Base-by-base conservation (phyloP, 2,329 filamentous ascomycete genomes). In the Hypoxylon sp. region DNA sequence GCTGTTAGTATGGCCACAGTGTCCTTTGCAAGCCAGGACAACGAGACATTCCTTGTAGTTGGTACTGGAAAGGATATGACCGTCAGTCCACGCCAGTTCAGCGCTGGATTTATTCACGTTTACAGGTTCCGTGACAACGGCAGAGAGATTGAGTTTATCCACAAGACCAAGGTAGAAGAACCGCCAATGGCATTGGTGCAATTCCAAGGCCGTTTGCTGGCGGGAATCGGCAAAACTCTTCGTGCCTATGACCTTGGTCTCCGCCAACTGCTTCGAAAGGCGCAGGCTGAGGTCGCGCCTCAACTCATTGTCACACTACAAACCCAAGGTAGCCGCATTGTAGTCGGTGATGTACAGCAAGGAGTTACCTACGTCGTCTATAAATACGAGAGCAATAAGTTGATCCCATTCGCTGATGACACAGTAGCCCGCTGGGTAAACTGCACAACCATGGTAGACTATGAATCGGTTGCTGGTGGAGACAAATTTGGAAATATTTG, bases 401-500 rank as follows among this genome's bases (percentile, higher is more conserved):
- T 99, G 50, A 96, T 99, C 64, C 92, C 95, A 0, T 99, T 99
- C 74, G 92, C 88, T 16, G 96, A 99, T 76, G 96, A 99, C 77
- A 91, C 90, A 5, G 87, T 97, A 65, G 86, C 94, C 53, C 89
- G 96, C 30, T 98, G 94, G 92, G 97, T 93, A 1, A 97, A 93
- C 0, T 92, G 92, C 71, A 91, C 92, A 0, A 87, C 94, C 2
- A 97, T 99, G 93, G 90, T 98, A 1, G 96, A 99, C 80, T 99
- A 99, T 78, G 96, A 99, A 77, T 97, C 96, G 0, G 89, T 92
- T 23, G 94, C 94, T 2, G 96, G 95, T 34, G 95, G 95, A 34
- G 96, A 99, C 82, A 98, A 97, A 77, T 99, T 99, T 71, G 96
- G 96, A 65, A 99, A 99, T 74, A 81, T 99, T 14, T 99, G 94